Evolutionary conservation across 345 rosid genomes (phyloP).

Genomic region (Eucalyptus sideroxylon): DNA sequence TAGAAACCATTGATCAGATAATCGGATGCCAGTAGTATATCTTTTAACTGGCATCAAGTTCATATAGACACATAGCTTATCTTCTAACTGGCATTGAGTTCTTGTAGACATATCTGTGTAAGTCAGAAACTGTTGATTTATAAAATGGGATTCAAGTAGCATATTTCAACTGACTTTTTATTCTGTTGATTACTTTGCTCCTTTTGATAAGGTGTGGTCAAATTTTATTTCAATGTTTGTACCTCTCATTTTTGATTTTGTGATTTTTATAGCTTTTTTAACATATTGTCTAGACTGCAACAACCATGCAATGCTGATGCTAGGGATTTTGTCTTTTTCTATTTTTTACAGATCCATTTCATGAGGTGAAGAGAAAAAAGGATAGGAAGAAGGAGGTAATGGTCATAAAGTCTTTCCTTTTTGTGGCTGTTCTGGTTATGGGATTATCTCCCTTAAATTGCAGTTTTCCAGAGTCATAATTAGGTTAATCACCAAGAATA

Average conservation of each 20-base stretch:
- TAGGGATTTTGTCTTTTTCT: background rate
- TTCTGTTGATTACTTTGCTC: background rate
- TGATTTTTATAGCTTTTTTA: background rate
- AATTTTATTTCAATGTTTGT: background rate
- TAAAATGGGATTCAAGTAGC: background rate
- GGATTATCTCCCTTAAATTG: background rate
- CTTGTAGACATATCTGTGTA: background rate
- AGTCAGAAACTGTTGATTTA: background rate
- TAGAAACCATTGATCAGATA: background rate
- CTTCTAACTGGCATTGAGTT: background rate
- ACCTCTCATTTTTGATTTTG: background rate
- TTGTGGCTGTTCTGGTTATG: background rate
- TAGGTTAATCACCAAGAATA: background rate
- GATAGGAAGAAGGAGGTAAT: slow-evolving; percentile 82
- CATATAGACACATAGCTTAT: background rate
- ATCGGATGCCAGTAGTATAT: background rate
- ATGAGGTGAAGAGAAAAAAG: slow-evolving; percentile 63
- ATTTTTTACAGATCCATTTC: slow-evolving; percentile 54
- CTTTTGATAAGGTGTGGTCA: background rate
- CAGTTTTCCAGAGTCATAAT: background rate
- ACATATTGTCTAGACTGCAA: background rate
- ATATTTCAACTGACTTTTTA: background rate
- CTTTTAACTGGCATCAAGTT: background rate
- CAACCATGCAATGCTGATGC: background rate
- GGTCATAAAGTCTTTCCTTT: background rate